phyloP scores from a whole-genome alignment of 164 flowering plant species.

The Paratinospora sagittata region DNA sequence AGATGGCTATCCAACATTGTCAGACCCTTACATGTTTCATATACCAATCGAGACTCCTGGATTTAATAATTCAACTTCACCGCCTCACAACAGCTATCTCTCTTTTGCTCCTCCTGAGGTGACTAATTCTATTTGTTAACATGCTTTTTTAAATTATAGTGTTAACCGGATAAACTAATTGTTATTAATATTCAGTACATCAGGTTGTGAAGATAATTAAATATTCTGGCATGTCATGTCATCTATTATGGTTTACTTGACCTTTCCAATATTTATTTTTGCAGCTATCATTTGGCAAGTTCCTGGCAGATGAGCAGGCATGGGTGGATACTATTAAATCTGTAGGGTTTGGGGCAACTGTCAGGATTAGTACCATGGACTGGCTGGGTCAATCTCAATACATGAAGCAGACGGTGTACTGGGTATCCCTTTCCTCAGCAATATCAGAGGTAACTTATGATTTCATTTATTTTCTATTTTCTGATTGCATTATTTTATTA shows the following conservation, averaged over 20 bases:
- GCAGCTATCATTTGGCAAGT: constrained; percentile 84
- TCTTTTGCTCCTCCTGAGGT: constrained; percentile 99
- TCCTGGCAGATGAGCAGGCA: constrained; percentile 84
- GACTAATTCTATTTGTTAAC: constrained; percentile 4
- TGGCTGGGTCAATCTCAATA: constrained; percentile 95
- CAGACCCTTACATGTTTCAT: constrained; percentile 55
- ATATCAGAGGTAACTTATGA: constrained; percentile 61
- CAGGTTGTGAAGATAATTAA: neutral
- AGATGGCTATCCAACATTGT: constrained; percentile 58
- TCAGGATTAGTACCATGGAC: constrained; percentile 88
- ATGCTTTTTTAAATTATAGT: constrained; percentile 4
- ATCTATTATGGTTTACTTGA: neutral
- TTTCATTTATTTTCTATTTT: neutral
- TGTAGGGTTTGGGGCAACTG: constrained; percentile 46
- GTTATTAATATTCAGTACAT: neutral
- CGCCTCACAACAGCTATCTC: constrained; percentile 53
- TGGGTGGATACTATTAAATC: constrained; percentile 91
- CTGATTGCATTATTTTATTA: neutral
- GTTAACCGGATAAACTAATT: neutral
- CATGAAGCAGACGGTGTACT: constrained; percentile 46
- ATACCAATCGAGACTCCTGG: constrained; percentile 58
- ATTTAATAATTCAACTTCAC: constrained; percentile 24
- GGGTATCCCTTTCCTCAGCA: constrained; percentile 87
- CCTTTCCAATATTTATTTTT: constrained; percentile 1
- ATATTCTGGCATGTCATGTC: neutral